A percentile compares a stretch with the other conserved stretches of the same genome.
Evolutionary conservation across 2,329 filamentous ascomycete genomes (phyloP).

Genomic region (Diaporthe batatas): DNA sequence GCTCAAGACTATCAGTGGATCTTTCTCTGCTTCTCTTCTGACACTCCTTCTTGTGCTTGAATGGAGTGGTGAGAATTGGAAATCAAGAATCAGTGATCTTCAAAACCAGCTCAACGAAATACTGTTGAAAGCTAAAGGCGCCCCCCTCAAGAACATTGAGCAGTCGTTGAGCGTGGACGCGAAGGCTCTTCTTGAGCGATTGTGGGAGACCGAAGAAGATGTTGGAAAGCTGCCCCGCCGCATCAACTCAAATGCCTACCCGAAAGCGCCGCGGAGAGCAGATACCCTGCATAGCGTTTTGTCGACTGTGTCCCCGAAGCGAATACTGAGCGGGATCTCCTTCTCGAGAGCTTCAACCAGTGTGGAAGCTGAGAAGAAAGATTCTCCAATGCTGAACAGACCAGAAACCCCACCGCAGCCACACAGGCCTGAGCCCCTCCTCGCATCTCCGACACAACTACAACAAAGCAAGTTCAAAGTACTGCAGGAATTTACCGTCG

Average conservation of each 20-base stretch:
- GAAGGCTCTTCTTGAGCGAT: background rate
- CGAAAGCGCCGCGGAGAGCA: background rate
- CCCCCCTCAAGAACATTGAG: constrained; percentile 1
- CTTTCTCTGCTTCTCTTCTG: background rate
- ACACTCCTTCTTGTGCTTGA: background rate
- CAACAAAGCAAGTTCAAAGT: background rate
- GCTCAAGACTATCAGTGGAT: background rate
- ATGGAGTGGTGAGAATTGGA: constrained; percentile 17
- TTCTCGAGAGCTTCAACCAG: background rate
- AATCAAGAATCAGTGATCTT: background rate
- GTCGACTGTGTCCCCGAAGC: background rate
- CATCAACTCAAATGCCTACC: background rate
- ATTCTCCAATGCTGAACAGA: background rate
- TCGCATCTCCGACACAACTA: background rate
- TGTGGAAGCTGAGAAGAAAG: background rate
- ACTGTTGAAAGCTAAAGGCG: background rate
- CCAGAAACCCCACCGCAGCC: background rate
- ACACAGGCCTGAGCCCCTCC: background rate
- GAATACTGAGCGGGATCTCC: background rate
- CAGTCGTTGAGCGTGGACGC: background rate
- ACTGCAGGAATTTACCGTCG: background rate
- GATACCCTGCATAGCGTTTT: background rate
- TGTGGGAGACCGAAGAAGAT: background rate
- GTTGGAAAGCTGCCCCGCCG: background rate
- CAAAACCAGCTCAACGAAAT: background rate